Conservation (phyloP, 495 filamentous ascomycete species). For the Rostrohypoxylon terebratum region DNA sequence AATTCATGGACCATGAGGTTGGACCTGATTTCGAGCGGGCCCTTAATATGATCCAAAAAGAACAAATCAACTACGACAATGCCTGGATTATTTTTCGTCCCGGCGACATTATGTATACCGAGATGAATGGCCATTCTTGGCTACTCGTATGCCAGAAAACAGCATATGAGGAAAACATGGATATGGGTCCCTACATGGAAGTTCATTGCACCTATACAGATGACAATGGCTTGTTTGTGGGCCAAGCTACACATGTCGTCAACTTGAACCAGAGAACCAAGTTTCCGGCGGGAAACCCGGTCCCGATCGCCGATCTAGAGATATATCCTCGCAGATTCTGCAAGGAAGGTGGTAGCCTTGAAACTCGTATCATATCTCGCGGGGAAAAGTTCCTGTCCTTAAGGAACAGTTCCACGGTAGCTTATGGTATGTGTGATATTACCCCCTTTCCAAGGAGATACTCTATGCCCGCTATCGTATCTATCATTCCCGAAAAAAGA, state of each 20-base stretch:
- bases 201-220: conserved; percentile 45
- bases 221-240: conserved; percentile 33
- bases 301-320: conserved; percentile 39
- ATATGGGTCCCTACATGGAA: conserved; percentile 43
- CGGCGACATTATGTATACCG: conserved; percentile 47
- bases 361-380: conserved; percentile 26
- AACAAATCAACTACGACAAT: conserved; percentile 47
- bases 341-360: conserved; percentile 38
- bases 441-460: background rate
- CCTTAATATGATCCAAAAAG: conserved; percentile 45
- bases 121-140: conserved; percentile 48
- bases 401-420: conserved; percentile 36
- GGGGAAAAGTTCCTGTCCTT: conserved; percentile 42
- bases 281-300: conserved; percentile 43
- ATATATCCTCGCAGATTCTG: conserved; percentile 42
- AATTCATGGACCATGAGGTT: conserved; percentile 51
- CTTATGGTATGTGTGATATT: conserved; percentile 33
- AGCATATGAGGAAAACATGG: conserved; percentile 37
- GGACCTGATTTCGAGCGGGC: conserved; percentile 45
- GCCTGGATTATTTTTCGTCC: conserved; percentile 57
- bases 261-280: conserved; percentile 31
- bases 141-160: conserved; percentile 47
- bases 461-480: background rate
- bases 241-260: conserved; percentile 25
- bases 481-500: background rate